Base-by-base conservation (phyloP, 2,329 filamentous ascomycete genomes). In the Colletotrichum costaricense region DNA sequence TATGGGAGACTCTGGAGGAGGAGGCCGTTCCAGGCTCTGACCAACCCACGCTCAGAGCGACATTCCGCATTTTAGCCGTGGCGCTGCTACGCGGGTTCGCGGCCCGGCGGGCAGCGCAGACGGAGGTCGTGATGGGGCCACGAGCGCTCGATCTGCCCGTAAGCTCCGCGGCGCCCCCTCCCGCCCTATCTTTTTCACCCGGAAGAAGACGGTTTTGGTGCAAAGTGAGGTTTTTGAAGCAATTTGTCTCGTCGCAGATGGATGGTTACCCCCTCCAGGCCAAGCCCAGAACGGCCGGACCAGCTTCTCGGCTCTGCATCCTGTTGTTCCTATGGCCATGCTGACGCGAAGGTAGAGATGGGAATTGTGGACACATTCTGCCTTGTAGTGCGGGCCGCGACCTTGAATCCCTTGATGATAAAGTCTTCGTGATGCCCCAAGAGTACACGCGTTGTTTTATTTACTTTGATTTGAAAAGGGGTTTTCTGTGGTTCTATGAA, bases 391-490 rank as follows among this genome's bases (percentile, higher is more conserved):
- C 28, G 66, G 66, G 58, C 11, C 46, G 30, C 35, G 55, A 11
- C 33, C 9, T 64, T 42, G 38, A 42, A 42, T 19, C 38, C 38
- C 38, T 42, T 16, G 24, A 72, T 56, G 68, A 75, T 75, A 75
- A 75, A 75, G 73, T 35, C 73, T 67, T 75, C 62, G 62, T 58
- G 56, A 73, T 75, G 65, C 73, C 73, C 70, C 52, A 22, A 38
- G 33, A 42, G 30, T 26, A 52, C 22, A 63, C 65, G 54, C 68
- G 26, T 52, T 22, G 64, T 38, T 4, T n/a, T 52, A 35, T 19
- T 28, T 54, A 28, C 35, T 69, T 30, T 42, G 58, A 28, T 60
- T 64, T 73, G 54, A 42, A 73, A 69, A 69, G 46, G 55, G 22
- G 55, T 62, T 28, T 14, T 9, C 28, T 35, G 49, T 16, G n/a